Percentiles rank a stretch among this genome's conserved stretches.
Evolutionary conservation across 306 rosid genomes (phyloP).

Genomic region (Adenanthera pavonina): DNA sequence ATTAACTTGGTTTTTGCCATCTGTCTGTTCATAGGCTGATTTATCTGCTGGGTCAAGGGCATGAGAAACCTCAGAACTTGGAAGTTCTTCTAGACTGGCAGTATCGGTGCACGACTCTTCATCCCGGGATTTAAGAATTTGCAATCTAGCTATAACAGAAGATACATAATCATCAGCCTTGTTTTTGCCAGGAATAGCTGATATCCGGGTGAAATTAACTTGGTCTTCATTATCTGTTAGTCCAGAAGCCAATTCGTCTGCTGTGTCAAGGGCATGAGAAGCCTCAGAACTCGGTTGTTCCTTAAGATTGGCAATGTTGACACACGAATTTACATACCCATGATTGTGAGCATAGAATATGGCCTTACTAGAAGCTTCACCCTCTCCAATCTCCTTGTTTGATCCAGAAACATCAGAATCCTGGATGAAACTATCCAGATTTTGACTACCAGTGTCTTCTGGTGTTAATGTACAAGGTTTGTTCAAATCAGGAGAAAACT

Average conservation of each 20-base stretch:
- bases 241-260: slow-evolving; percentile 36
- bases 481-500: slow-evolving; percentile 41
- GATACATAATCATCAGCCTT: slow-evolving; percentile 44
- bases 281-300: slow-evolving; percentile 45
- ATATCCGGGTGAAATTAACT: slow-evolving; percentile 33
- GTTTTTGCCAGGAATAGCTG: slow-evolving; percentile 34
- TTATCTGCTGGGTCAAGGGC: slow-evolving; percentile 38
- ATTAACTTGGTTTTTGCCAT: slow-evolving; percentile 29
- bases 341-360: slow-evolving; percentile 53
- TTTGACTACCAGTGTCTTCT: slow-evolving; percentile 37
- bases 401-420: slow-evolving; percentile 43
- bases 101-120: slow-evolving; percentile 34
- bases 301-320: slow-evolving; percentile 22
- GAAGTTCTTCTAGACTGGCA: slow-evolving; percentile 39
- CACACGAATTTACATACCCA: slow-evolving; percentile 40
- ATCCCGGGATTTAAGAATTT: slow-evolving; percentile 50
- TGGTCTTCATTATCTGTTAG: slow-evolving; percentile 34
- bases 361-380: slow-evolving; percentile 62
- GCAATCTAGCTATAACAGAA: slow-evolving; percentile 65
- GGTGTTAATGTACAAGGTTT: slow-evolving; percentile 39
- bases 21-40: slow-evolving; percentile 28
- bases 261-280: slow-evolving; percentile 29
- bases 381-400: slow-evolving; percentile 32
- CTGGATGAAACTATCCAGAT: slow-evolving; percentile 31
- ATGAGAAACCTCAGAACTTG: slow-evolving; percentile 37